Evolutionary conservation across 2,329 filamentous ascomycete species (phyloP).

Genomic region (Neurospora crassa): DNA sequence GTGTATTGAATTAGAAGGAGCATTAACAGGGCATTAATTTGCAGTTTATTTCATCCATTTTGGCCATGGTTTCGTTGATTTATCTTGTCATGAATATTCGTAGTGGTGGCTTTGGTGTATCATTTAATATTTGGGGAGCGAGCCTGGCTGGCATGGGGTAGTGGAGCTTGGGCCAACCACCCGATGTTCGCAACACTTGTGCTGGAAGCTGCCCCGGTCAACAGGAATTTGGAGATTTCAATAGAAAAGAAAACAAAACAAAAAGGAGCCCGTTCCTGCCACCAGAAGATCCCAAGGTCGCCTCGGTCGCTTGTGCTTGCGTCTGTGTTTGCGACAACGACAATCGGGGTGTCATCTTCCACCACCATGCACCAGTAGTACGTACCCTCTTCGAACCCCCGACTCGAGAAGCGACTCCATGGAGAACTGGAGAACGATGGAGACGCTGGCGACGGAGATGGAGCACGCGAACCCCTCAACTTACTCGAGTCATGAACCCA

Average conservation of each 20-base stretch:
- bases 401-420: background rate
- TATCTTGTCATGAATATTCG: too few relatives aligned
- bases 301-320: background rate
- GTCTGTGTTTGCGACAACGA: background rate
- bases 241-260: background rate
- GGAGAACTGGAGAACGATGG: slow-evolving; percentile 1
- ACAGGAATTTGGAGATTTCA: background rate
- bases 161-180: background rate
- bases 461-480: background rate
- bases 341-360: background rate
- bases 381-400: background rate
- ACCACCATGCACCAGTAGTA: background rate
- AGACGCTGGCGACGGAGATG: background rate
- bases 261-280: background rate
- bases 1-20: too few relatives aligned
- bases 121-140: too few relatives aligned
- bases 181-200: background rate
- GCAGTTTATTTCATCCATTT: too few relatives aligned
- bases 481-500: slow-evolving; percentile 3
- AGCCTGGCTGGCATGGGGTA: background rate
- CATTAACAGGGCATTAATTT: too few relatives aligned
- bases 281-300: background rate
- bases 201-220: background rate
- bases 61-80: too few relatives aligned
- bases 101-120: too few relatives aligned